Evolutionary conservation across 306 rosid species (phyloP), one percentile per base, ranked within the genome.

Genomic region (Rosa multiflora): DNA sequence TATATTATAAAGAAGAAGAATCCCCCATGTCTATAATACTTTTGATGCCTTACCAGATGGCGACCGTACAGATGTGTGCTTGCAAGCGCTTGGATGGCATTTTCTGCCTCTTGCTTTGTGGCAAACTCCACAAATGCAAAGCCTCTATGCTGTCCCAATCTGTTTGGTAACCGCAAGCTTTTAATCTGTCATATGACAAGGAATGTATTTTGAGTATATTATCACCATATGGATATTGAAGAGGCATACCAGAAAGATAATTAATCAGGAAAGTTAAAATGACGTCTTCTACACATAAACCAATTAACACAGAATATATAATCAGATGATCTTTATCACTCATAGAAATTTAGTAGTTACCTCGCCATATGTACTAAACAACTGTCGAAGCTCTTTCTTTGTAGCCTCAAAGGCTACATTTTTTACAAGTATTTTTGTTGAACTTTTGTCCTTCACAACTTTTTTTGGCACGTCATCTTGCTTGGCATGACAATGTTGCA

Each of bases 311-410:
- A 1, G 15, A 14, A 73, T 0, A 13, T 40, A 23, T 14, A 15
- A 35, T 10, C 46, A 17, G 20, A 29, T 15, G 55, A 59, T 61
- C 17, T 35, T 23, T 2, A 71, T 44, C 42, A 48, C 49, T n/a
- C 35, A 35, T 6, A 44, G 46, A 79, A 79, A 67, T 59, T 63
- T 15, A 70, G 70, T 46, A 89, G 79, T 91, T 73, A 95, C 99
- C 99, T 96, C 97, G 82, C 99, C 97, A 79, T 90, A 96, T 56
- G 99, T 92, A 81, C 89, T 87, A 81, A 96, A 96, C 71, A 96
- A 88, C 83, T 89, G 92, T 69, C 96, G 88, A 80, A 96, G 79
- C 51, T 96, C 99, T 88, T 90, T 93, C 86, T 84, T 86, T 40
- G 96, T 90, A 46, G 99, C 98, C 85, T 93, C 89, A 69, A 96